Evolutionary conservation across 495 filamentous ascomycete genomes (phyloP).

Genomic region (Penicillium argentinense): DNA sequence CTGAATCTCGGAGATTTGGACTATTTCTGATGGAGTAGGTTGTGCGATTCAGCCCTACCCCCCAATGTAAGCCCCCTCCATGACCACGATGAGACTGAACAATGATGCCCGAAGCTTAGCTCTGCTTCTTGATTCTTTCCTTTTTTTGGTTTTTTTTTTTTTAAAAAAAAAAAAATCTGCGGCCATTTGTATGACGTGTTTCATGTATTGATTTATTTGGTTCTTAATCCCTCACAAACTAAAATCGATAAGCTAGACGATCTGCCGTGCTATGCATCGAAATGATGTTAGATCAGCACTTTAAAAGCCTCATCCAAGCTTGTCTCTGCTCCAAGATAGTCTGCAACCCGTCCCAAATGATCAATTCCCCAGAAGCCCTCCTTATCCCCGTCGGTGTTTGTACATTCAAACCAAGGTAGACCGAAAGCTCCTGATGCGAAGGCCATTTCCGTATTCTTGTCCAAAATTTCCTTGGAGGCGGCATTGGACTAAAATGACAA

Average conservation of each 20-base stretch:
- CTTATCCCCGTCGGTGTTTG: slow-evolving; percentile 48
- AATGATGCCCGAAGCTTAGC: no score
- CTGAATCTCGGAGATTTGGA: no score
- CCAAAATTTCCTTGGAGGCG: slow-evolving; percentile 1
- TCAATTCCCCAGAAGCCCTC: slow-evolving; percentile 66
- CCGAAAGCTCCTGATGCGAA: slow-evolving; percentile 50
- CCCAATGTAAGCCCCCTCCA: no score
- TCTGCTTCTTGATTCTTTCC: no score
- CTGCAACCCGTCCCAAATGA: slow-evolving; percentile 56
- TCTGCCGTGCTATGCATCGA: no score
- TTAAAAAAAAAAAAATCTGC: no score
- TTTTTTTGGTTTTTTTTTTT: no score
- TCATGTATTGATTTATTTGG: neutral
- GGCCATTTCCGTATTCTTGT: slow-evolving; percentile 9
- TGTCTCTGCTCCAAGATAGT: slow-evolving; percentile 50
- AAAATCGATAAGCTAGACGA: no score
- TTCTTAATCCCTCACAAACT: neutral
- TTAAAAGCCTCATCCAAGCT: slow-evolving; percentile 10
- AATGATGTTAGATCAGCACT: slow-evolving; percentile 14
- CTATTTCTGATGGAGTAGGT: no score
- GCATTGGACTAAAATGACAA: neutral
- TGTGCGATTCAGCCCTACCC: no score
- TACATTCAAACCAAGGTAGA: slow-evolving; percentile 64
- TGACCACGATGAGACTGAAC: no score
- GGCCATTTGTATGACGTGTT: no score